A percentile compares a stretch with the other conserved stretches of the same genome.
These are phyloP conservation scores for Thielaviopsis populi DNA, from an alignment of 2,329 filamentous ascomycete species.

Conservation along the genomic window DNA sequence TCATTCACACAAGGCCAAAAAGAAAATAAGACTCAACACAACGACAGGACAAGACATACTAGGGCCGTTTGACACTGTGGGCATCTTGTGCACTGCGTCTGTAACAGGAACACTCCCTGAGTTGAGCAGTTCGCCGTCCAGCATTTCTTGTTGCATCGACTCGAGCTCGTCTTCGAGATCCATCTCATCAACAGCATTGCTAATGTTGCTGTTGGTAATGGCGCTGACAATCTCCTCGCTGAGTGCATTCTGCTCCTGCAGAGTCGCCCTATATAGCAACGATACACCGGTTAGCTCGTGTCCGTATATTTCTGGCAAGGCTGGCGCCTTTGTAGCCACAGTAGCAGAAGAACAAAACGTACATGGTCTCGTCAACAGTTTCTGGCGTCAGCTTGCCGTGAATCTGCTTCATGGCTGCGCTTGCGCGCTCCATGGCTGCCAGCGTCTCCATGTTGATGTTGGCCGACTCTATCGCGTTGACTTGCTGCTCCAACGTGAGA, in stretches of 20 bases:
- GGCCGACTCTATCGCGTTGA: constrained; percentile 90
- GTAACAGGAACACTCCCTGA: constrained; percentile 71
- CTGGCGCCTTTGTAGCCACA: not conserved
- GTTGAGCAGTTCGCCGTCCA: constrained; percentile 88
- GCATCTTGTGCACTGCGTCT: constrained; percentile 63
- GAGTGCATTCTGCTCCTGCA: constrained; percentile 82
- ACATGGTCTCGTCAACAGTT: constrained; percentile 93
- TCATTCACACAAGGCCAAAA: not conserved
- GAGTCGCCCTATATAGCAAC: constrained; percentile 51
- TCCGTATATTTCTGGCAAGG: not conserved
- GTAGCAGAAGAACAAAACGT: constrained; percentile 30
- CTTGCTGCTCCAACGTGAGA: constrained; percentile 82
- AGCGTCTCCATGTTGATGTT: constrained; percentile 98
- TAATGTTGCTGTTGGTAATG: constrained; percentile 56
- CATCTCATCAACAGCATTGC: constrained; percentile 62
- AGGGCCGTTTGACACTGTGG: constrained; percentile 57
- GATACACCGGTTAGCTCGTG: constrained; percentile 8
- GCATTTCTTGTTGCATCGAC: constrained; percentile 72
- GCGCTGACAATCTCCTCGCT: constrained; percentile 84
- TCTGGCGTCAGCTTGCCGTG: constrained; percentile 82
- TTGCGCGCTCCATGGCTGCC: constrained; percentile 81
- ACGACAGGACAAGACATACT: constrained; percentile 40
- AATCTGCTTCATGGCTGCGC: constrained; percentile 82
- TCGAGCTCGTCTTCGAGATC: constrained; percentile 80
- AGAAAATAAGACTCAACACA: too few species aligned